Conservation (phyloP, 1,139 yeast species). For the Keqinozyma sinolaborantium region DNA sequence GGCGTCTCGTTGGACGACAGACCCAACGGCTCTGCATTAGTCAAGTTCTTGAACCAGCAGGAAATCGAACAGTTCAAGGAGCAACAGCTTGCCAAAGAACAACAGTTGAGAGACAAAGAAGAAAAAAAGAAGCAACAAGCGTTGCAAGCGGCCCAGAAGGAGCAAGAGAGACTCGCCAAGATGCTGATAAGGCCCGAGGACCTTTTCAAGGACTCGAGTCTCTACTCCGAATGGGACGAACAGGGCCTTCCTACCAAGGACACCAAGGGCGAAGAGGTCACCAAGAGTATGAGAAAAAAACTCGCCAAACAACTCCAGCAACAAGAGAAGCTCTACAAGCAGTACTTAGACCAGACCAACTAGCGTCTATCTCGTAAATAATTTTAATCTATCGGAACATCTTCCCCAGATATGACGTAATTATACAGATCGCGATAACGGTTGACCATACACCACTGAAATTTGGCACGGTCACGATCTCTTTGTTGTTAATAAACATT, state of each 20-base stretch:
- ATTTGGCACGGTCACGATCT: too few species aligned
- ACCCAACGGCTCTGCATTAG: conserved; percentile 71
- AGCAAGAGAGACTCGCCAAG: conserved; percentile 61
- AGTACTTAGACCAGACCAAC: conserved; percentile 34
- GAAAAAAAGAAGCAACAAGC: conserved; percentile 38
- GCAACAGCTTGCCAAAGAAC: conserved; percentile 62
- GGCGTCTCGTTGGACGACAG: conserved; percentile 91
- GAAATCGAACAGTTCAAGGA: conserved; percentile 65
- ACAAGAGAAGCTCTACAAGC: conserved; percentile 79
- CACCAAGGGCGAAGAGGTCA: conserved; percentile 76
- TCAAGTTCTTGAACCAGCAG: conserved; percentile 69
- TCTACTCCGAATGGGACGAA: conserved; percentile 78
- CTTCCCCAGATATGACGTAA: too few species aligned
- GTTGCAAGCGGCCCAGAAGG: conserved; percentile 50
- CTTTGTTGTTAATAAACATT: too few species aligned
- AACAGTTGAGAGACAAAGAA: conserved; percentile 38
- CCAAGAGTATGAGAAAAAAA: conserved; percentile 84
- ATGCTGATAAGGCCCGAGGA: conserved; percentile 70
- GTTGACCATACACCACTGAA: too few species aligned
- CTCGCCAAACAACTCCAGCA: conserved; percentile 70
- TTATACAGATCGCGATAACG: too few species aligned
- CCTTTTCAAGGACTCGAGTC: conserved; percentile 56
- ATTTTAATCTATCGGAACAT: too few species aligned
- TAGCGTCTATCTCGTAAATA: neutral
- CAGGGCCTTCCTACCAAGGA: conserved; percentile 80